phyloP scores from a whole-genome alignment of 1,139 yeast species.

The Spathaspora sp. region DNA sequence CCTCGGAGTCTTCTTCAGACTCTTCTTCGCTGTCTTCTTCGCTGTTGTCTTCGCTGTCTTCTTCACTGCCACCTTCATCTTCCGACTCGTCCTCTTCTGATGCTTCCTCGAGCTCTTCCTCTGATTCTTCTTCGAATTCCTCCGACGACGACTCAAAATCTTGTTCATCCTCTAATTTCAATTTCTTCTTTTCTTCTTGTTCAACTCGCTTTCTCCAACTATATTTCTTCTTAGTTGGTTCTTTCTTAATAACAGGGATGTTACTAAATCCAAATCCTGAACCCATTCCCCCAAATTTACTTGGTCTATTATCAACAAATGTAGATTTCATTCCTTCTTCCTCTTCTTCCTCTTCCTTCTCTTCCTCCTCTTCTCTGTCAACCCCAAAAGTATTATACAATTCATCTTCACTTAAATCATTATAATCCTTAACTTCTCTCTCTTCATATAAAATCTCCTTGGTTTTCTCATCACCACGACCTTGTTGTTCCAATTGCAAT shows the following conservation, averaged over 20 bases:
- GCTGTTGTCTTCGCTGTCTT: constrained; percentile 17
- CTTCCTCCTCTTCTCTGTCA: constrained; percentile 12
- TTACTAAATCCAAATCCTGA: constrained; percentile 68
- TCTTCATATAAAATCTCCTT: constrained; percentile 68
- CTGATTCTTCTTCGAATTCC: constrained; percentile 15
- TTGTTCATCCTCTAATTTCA: constrained; percentile 22
- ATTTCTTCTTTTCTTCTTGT: constrained; percentile 34
- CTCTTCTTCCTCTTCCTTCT: constrained; percentile 15
- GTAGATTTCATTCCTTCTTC: constrained; percentile 37
- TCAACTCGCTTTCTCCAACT: constrained; percentile 45
- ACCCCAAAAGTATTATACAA: constrained; percentile 9
- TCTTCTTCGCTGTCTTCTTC: constrained; percentile 18
- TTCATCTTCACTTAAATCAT: constrained; percentile 30
- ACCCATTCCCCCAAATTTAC: constrained; percentile 58
- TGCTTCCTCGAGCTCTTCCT: constrained; percentile 18
- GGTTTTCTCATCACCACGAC: constrained; percentile 66
- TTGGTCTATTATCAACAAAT: constrained; percentile 74
- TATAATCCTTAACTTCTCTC: constrained; percentile 66
- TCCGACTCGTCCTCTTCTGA: constrained; percentile 20
- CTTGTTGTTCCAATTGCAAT: constrained; percentile 67
- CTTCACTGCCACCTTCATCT: constrained; percentile 14
- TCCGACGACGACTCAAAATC: constrained; percentile 14
- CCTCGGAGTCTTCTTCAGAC: constrained; percentile 20
- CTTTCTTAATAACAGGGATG: constrained; percentile 40
- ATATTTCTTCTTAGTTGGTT: constrained; percentile 34